Conservation (phyloP, 768 basidiomycete species). For the Leucocoprinus birnbaumii region DNA sequence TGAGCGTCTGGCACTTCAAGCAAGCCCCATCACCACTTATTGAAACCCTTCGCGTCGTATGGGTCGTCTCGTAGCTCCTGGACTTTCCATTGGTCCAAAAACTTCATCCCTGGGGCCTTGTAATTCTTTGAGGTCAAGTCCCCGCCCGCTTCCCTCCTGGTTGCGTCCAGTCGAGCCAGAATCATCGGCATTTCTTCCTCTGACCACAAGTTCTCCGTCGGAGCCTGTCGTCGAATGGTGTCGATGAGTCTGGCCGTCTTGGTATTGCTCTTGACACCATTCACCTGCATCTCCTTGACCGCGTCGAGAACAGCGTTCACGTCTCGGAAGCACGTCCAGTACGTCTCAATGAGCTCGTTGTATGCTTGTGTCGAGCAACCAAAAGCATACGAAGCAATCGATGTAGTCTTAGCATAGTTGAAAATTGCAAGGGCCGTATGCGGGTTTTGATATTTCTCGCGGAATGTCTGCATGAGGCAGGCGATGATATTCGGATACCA, state of each 20-base stretch:
- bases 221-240: conserved; percentile 59
- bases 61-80: conserved; percentile 22
- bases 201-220: conserved; percentile 48
- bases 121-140: conserved; percentile 3
- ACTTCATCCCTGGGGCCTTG: neutral
- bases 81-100: conserved; percentile 50
- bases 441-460: conserved; percentile 77
- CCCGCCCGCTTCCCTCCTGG: conserved; percentile 1
- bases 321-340: conserved; percentile 84
- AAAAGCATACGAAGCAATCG: conserved; percentile 79
- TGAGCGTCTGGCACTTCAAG: neutral
- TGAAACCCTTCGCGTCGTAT: conserved; percentile 47
- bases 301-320: conserved; percentile 69
- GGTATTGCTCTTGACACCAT: conserved; percentile 66
- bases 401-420: conserved; percentile 70
- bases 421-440: conserved; percentile 83
- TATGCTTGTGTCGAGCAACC: conserved; percentile 89
- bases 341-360: conserved; percentile 84
- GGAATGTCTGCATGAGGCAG: conserved; percentile 72
- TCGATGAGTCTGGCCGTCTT: conserved; percentile 63
- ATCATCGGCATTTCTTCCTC: conserved; percentile 44
- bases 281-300: conserved; percentile 78
- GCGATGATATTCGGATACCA: conserved; percentile 77
- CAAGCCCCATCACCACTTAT: conserved; percentile 18
- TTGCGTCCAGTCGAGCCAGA: conserved; percentile 10